Evolutionary conservation across 176 grass and related monocot species (phyloP).

Genomic region (Avena eriantha): DNA sequence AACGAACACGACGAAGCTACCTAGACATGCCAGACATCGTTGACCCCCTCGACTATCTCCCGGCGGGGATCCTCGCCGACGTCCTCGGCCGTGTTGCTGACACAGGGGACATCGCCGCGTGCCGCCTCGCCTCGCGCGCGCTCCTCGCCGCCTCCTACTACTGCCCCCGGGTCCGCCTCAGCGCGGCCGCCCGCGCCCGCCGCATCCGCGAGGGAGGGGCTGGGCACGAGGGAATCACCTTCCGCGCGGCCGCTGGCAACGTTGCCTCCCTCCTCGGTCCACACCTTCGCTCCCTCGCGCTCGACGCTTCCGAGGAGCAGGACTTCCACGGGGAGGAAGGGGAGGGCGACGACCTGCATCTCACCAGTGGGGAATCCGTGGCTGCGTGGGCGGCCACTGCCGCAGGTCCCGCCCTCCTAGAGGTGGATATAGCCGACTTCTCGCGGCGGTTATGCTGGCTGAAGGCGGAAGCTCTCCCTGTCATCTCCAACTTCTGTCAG

Average conservation of each 20-base stretch:
- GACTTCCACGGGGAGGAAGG: conserved; percentile 44
- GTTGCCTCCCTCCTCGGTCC: conserved; percentile 48
- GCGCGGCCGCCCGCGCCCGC: conserved; percentile 34
- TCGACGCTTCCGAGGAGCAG: conserved; percentile 46
- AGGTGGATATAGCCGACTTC: conserved; percentile 59
- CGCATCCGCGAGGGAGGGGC: conserved; percentile 20
- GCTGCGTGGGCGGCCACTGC: conserved; percentile 46
- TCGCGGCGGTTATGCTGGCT: conserved; percentile 77
- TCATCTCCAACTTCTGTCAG: conserved; percentile 70
- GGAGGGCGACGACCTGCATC: conserved; percentile 57
- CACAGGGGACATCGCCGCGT: conserved; percentile 54
- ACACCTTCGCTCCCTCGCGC: conserved; percentile 47
- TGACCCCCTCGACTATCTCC: conserved; percentile 48
- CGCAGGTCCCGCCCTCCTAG: conserved; percentile 38
- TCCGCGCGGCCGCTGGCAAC: conserved; percentile 47
- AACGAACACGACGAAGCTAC: neutral
- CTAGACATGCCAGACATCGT: conserved; percentile 35
- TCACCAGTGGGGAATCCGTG: conserved; percentile 56
- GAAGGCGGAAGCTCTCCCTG: conserved; percentile 57
- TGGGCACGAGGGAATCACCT: neutral
- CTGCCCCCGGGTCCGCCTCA: conserved; percentile 46
- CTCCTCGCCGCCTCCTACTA: conserved; percentile 42
- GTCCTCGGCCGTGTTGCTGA: conserved; percentile 56
- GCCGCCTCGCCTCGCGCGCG: conserved; percentile 61
- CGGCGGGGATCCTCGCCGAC: conserved; percentile 50